Evolutionary conservation across 1,284 basidiomycete genomes (phyloP), one percentile per base, ranked within the genome.

Genomic region (Ustilago sp.): DNA sequence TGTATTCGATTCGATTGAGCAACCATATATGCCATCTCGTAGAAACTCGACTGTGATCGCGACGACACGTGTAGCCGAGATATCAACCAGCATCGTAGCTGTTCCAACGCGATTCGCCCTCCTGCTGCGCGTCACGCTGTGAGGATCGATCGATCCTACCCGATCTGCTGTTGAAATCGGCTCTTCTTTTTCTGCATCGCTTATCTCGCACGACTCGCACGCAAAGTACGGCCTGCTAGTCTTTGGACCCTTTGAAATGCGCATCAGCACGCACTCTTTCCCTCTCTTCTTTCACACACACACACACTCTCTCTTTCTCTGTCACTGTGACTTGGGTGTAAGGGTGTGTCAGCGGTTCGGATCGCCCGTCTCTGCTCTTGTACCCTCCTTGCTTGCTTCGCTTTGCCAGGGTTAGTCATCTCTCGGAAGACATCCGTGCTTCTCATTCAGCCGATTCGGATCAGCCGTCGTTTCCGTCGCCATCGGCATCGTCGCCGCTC

Each of bases 171-270:
- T 50, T 13, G 23, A 31, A 23, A 50, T 50, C 48, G 48, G 48
- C 28, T 50, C 23, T 48, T 13, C n/a, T 19, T n/a, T 56, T 39
- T 31, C 28, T 23, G 39, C 55, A 23, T 17, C 3, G 56, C 43
- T 47, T 58, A 48, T 58, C 56, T 28, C 23, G 23, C 23, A 43
- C 43, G 43, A 35, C 4, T 19, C 39, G 56, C 56, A 58, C 38
- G 43, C 28, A 31, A 48, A 48, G 47, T 58, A 58, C 56, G 56
- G 48, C 31, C 43, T 17, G 13, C 5, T 45, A 36, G 23, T 28
- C 23, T 23, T 23, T 28, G 23, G 23, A 28, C 23, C 23, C n/a
- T 35, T 53, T 53, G 32, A 53, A 36, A 19, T 53, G 35, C 51
- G 8, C 34, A 53, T 19, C 36, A 4, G 15, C 36, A 13, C 8